Percentiles rank a stretch among this genome's conserved stretches.
Evolutionary conservation across 2,329 filamentous ascomycete genomes (phyloP).

Genomic region (Didymella sp.): DNA sequence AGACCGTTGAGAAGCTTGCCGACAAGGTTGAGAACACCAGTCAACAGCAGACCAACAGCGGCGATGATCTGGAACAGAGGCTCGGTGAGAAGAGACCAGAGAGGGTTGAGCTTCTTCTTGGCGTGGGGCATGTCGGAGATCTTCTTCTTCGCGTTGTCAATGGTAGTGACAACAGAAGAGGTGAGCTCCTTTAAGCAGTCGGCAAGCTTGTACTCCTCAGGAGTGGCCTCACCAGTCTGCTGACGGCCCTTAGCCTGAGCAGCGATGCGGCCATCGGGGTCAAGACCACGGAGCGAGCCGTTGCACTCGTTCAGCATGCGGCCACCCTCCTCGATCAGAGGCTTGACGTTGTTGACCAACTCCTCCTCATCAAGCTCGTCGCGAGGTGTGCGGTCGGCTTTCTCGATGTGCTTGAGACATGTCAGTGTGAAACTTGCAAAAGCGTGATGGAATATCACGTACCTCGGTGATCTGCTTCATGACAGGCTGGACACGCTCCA

Average conservation of each 20-base stretch:
- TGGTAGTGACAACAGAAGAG: constrained; percentile 77
- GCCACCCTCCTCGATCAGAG: constrained; percentile 84
- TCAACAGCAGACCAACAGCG: constrained; percentile 82
- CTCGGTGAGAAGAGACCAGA: constrained; percentile 83
- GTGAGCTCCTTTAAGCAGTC: constrained; percentile 88
- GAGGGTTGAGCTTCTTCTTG: constrained; percentile 91
- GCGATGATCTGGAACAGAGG: constrained; percentile 92
- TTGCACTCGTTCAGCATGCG: constrained; percentile 86
- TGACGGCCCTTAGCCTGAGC: constrained; percentile 84
- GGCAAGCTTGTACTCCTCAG: constrained; percentile 84
- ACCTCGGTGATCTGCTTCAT: constrained; percentile 85
- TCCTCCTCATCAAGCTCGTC: constrained; percentile 91
- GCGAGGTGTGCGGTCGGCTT: constrained; percentile 78
- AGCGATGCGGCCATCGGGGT: constrained; percentile 86
- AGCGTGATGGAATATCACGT: constrained; percentile 42
- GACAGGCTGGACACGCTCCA: constrained; percentile 84
- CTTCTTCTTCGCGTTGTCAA: constrained; percentile 87
- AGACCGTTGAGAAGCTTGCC: constrained; percentile 81
- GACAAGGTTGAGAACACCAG: constrained; percentile 83
- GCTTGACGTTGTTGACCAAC: constrained; percentile 84
- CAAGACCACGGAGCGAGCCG: constrained; percentile 83
- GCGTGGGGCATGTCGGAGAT: constrained; percentile 91
- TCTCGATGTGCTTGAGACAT: constrained; percentile 71
- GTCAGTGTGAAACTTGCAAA: constrained; percentile 32
- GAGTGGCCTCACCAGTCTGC: constrained; percentile 74